Evolutionary conservation across 345 rosid species (phyloP), one percentile per base, ranked within the genome.

Genomic region (Firmiana major): DNA sequence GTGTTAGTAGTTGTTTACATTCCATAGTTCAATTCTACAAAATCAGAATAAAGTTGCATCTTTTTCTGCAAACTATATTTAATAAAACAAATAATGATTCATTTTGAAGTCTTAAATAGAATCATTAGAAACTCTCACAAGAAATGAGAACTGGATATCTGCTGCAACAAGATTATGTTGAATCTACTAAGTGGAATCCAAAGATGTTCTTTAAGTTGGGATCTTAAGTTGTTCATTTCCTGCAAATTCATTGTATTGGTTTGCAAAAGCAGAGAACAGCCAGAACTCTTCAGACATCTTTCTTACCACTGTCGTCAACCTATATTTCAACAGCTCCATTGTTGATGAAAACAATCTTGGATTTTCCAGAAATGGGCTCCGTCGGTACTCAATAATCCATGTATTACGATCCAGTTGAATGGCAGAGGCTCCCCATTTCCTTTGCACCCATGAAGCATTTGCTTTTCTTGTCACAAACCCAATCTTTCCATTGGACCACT

Each of bases 351-450:
- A 72, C 73, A 92, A 73, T 40, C 91, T 85, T 11, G 87, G 82
- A 57, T 83, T 79, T 21, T 90, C 90, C 75, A 83, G 71, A 31
- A 83, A 79, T 22, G 86, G 82, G 83, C 88, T 92, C 62, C 77
- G 74, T 16, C 75, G 76, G 43, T 96, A 92, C 89, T 93, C 97
- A 60, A 93, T 85, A 81, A 93, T 74, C 94, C 97, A 86, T 40
- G 98, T 91, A 57, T 85, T 88, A 26, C 93, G 92, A 83, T 91
- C 97, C 45, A 92, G 78, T 34, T 94, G 97, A 74, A 92, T 79
- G 34, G 82, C 85, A 0, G 97, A 86, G 22, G 89, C 76, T 58
- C 83, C 74, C 94, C 89, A 91, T 82, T 83, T 87, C 69, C 76
- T 76, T 43, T 82, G 87, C 71, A 51, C 76, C 97, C 97, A 89